Evolutionary conservation across 371 early-diverging fungal species (phyloP).

Genomic region (Syncephalastrum sp.): DNA sequence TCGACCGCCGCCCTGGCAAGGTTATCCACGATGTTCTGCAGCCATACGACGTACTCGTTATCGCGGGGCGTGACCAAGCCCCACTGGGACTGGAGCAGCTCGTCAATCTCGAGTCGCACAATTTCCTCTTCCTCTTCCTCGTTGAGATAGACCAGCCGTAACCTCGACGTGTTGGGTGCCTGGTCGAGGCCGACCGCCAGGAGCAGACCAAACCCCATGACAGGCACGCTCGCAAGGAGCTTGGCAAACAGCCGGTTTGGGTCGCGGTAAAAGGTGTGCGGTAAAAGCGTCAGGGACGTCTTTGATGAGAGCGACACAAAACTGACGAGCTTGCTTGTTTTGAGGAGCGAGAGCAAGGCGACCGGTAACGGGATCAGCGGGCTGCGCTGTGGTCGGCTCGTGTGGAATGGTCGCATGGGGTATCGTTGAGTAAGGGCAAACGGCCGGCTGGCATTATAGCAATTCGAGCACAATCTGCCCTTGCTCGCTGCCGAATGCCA

Average conservation of each 20-base stretch:
- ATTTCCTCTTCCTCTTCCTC: constrained; percentile 54
- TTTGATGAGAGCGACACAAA: constrained; percentile 47
- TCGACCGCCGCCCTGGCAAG: constrained; percentile 34
- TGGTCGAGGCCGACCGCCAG: constrained; percentile 42
- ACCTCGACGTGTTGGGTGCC: constrained; percentile 60
- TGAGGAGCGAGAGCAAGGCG: constrained; percentile 28
- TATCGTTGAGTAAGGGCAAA: too few relatives aligned
- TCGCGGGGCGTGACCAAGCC: constrained; percentile 36
- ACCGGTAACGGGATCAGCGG: constrained; percentile 48
- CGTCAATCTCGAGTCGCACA: constrained; percentile 29
- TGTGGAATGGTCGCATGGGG: constrained; percentile 25
- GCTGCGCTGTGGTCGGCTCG: constrained; percentile 18
- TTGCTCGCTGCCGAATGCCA: too few relatives aligned
- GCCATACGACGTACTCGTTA: constrained; percentile 32
- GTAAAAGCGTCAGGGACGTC: constrained; percentile 47
- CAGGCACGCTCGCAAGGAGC: constrained; percentile 38
- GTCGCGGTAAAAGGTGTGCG: constrained; percentile 41
- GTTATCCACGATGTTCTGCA: constrained; percentile 42
- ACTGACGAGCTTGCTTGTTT: constrained; percentile 46
- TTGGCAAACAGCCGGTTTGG: constrained; percentile 25
- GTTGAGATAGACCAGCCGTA: constrained; percentile 52
- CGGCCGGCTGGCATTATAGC: too few relatives aligned
- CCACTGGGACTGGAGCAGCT: constrained; percentile 26
- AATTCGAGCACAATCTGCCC: too few relatives aligned
- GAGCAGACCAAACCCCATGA: constrained; percentile 38